These are phyloP conservation scores for Ustilago nuda DNA, from an alignment of 1,284 basidiomycete species.

Conservation along the genomic window DNA sequence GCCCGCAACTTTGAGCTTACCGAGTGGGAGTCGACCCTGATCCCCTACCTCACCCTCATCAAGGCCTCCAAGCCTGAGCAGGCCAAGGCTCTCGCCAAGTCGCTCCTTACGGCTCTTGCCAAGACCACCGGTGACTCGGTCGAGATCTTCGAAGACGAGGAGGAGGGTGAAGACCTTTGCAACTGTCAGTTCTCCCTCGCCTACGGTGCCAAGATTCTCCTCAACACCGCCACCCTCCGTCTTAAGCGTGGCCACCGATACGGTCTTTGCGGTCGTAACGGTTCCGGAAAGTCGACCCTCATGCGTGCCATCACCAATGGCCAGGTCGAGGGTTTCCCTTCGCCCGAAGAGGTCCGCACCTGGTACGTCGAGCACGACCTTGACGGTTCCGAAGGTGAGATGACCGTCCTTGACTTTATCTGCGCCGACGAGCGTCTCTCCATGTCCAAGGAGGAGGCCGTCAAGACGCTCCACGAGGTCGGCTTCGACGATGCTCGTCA, in stretches of 20 bases:
- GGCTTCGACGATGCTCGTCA: slow-evolving; percentile 68
- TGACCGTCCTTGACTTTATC: slow-evolving; percentile 68
- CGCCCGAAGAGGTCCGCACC: slow-evolving; percentile 68
- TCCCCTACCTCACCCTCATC: slow-evolving; percentile 67
- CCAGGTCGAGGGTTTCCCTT: slow-evolving; percentile 70
- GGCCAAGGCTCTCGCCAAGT: slow-evolving; percentile 54
- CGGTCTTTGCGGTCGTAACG: slow-evolving; percentile 69
- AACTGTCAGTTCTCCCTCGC: slow-evolving; percentile 70
- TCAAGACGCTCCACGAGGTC: slow-evolving; percentile 65
- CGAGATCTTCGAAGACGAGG: slow-evolving; percentile 69
- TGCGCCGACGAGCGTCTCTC: slow-evolving; percentile 65
- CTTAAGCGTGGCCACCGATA: slow-evolving; percentile 70
- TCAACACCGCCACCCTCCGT: slow-evolving; percentile 69
- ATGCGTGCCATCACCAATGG: slow-evolving; percentile 70
- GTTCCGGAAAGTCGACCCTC: slow-evolving; percentile 69
- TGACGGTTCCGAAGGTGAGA: slow-evolving; percentile 68
- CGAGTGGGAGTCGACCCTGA: slow-evolving; percentile 67
- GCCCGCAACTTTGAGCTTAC: slow-evolving; percentile 68
- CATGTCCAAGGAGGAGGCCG: slow-evolving; percentile 60
- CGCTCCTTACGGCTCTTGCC: slow-evolving; percentile 64
- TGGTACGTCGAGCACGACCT: slow-evolving; percentile 70
- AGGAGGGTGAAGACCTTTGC: slow-evolving; percentile 69
- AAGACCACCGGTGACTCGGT: slow-evolving; percentile 66
- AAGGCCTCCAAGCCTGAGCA: slow-evolving; percentile 62
- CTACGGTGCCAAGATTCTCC: slow-evolving; percentile 70